Evolutionary conservation across 1,139 yeast species (phyloP), one percentile per base, ranked within the genome.

Genomic region (Saccharomyces hybrid): DNA sequence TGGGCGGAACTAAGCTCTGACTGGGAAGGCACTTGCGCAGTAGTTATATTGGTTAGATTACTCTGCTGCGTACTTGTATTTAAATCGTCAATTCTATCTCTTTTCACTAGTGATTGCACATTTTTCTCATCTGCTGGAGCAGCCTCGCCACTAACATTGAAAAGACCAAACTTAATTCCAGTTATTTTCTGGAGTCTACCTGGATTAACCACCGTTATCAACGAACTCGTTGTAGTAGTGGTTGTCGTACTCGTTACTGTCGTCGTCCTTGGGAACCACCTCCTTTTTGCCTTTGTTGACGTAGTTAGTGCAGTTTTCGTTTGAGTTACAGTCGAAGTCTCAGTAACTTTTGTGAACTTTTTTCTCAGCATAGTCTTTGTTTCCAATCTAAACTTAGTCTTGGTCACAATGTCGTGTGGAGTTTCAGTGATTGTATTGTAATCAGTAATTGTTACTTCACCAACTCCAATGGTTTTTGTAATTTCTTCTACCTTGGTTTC

Each of bases 401-500:
- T 24, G 9, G 54, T 52, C 2, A 49, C 49, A 11, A 52, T 52
- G 16, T 51, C 29, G 11, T 46, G 52, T 3, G 54, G 53, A 12
- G 52, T 56, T n/a, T 54, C 48, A 26, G 54, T 52, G 12, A 49
- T 46, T 9, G 53, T 53, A 24, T 53, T 47, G 27, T 55, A 46
- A 28, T 55, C 57, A 3, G 59, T 58, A 24, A 52, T 32, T 1
- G 58, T 60, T 2, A 24, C 47, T 41, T 53, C 49, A 14, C 55
- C 59, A 32, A 61, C 48, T 27, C 51, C 54, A 6, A 56, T 51
- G 3, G 60, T 59, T 47, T 55, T 58, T 2, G 66, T 59, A 8
- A 55, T 48, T 26, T 54, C 55, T n/a, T 59, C 57, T n/a, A 60
- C 28, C 47, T 60, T 61, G 1, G 66, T 64, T 38, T 61, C 65